These are phyloP conservation scores for Collybiopsis confluens DNA, from an alignment of 768 basidiomycete species.

Conservation along the genomic window DNA sequence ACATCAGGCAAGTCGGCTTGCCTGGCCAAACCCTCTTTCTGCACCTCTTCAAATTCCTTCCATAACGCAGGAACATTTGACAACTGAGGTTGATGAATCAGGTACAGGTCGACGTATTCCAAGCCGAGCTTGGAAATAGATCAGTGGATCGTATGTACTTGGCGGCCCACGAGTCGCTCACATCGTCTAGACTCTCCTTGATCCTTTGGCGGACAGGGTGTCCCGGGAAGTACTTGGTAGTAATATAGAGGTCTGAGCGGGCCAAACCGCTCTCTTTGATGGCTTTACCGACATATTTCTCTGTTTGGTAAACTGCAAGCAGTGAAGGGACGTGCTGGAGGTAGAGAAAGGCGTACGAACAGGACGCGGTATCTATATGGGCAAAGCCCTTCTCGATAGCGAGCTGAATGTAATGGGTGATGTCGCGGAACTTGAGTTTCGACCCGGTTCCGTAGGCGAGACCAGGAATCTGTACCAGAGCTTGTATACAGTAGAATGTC, in stretches of 20 bases:
- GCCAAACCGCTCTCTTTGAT: constrained; percentile 43
- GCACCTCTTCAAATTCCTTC: constrained; percentile 53
- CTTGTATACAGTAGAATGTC: neutral
- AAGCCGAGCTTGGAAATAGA: constrained; percentile 47
- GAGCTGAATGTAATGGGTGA: constrained; percentile 48
- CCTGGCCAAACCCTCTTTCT: constrained; percentile 41
- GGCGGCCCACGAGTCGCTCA: constrained; percentile 17
- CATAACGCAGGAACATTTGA: constrained; percentile 38
- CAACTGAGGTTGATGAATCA: constrained; percentile 52
- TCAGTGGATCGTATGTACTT: neutral
- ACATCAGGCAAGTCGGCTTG: constrained; percentile 16
- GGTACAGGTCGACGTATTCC: constrained; percentile 62
- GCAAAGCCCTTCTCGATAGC: constrained; percentile 58
- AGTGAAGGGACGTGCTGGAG: constrained; percentile 21
- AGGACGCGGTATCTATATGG: constrained; percentile 60
- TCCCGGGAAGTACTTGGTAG: constrained; percentile 49
- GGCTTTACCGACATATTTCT: constrained; percentile 32
- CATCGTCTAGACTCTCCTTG: constrained; percentile 47
- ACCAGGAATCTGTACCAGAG: constrained; percentile 43
- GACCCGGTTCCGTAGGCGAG: constrained; percentile 62
- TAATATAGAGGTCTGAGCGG: constrained; percentile 45
- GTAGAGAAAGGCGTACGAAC: constrained; percentile 25
- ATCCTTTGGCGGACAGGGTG: constrained; percentile 35
- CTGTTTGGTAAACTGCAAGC: constrained; percentile 33
- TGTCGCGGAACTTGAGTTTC: constrained; percentile 36